These are phyloP conservation scores for Geranium incanum DNA, from an alignment of 441 rosid species.

Conservation along the genomic window DNA sequence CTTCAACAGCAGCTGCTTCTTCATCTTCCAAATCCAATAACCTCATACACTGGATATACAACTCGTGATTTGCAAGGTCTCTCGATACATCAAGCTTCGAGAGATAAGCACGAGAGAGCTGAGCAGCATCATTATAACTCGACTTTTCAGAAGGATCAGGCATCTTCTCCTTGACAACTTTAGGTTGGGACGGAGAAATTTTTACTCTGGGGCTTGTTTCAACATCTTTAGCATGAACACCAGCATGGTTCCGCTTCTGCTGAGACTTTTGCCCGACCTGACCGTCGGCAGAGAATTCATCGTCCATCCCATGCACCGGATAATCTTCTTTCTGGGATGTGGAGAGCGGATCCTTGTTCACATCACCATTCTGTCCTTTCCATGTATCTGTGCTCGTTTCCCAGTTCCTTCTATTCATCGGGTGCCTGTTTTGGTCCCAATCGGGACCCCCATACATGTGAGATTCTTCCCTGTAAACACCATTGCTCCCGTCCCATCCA, in stretches of 20 bases:
- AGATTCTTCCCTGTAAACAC: conserved; percentile 76
- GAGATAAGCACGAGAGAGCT: conserved; percentile 44
- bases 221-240: conserved; percentile 31
- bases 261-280: conserved; percentile 38
- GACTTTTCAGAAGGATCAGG: conserved; percentile 36
- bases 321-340: conserved; percentile 54
- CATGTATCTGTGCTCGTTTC: conserved; percentile 62
- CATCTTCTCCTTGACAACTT: conserved; percentile 29
- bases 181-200: conserved; percentile 29
- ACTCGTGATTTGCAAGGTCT: conserved; percentile 63
- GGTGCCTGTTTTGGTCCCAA: conserved; percentile 81
- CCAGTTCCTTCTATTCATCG: conserved; percentile 64
- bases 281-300: conserved; percentile 27
- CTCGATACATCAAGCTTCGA: conserved; percentile 78
- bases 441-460: conserved; percentile 63
- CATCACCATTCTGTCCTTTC: conserved; percentile 77
- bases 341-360: conserved; percentile 44
- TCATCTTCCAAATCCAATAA: conserved; percentile 29
- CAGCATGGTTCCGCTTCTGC: conserved; percentile 32
- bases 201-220: conserved; percentile 42
- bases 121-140: conserved; percentile 24
- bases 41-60: conserved; percentile 42
- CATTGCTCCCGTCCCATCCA: conserved; percentile 85
- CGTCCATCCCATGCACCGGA: conserved; percentile 43
- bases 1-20: conserved; percentile 33